Percentiles rank a stretch among this genome's conserved stretches.
Evolutionary conservation across 768 basidiomycete species (phyloP).

Genomic region (Kwoniella mangroviensis): DNA sequence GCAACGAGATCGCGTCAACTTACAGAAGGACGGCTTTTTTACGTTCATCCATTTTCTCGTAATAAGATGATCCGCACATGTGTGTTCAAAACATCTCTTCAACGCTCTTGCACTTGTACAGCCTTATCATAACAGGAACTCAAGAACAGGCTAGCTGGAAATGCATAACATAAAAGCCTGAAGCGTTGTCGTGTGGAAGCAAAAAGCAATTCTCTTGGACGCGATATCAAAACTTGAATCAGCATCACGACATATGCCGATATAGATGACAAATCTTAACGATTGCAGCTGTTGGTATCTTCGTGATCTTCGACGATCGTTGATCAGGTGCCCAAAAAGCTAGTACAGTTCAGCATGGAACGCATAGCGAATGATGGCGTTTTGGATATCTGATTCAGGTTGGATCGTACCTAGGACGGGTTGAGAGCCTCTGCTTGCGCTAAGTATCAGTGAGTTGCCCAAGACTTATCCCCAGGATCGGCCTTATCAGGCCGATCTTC

Average conservation of each 20-base stretch:
- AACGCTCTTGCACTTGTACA: no score
- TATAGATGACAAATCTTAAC: background rate
- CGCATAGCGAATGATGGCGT: background rate
- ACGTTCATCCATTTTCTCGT: background rate
- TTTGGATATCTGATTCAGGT: slow-evolving; percentile 14
- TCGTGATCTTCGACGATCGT: background rate
- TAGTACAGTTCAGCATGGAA: background rate
- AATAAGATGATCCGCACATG: background rate
- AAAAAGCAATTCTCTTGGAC: background rate
- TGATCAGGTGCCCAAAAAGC: background rate
- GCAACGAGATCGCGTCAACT: background rate
- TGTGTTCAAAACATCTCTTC: no score
- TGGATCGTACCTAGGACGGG: background rate
- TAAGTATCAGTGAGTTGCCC: background rate
- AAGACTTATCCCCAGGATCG: no score
- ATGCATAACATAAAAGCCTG: background rate
- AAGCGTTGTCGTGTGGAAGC: background rate
- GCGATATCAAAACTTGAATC: background rate
- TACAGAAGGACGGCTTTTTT: background rate
- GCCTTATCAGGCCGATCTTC: background rate
- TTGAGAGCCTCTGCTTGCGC: background rate
- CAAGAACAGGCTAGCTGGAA: background rate
- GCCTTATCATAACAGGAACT: no score
- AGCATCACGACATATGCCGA: background rate
- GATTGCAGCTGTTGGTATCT: background rate